Evolutionary conservation across 768 basidiomycete genomes (phyloP), one percentile per base, ranked within the genome.

Genomic region (Cystobasidium tubakii): DNA sequence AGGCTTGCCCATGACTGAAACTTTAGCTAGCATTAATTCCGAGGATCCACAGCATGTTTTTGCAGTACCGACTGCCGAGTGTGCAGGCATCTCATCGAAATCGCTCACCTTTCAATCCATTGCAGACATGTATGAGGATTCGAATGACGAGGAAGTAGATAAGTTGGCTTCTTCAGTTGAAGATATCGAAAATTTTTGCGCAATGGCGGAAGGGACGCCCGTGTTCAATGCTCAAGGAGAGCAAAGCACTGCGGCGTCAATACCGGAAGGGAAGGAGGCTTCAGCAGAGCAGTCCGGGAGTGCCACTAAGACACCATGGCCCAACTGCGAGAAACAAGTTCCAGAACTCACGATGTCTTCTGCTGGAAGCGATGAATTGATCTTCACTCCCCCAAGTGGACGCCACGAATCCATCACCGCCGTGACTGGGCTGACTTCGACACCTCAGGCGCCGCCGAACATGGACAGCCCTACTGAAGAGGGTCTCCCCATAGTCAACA

Each of bases 171-270:
- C 57, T 60, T 60, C 57, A 2, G 15, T 60, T 1, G 57, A 60
- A 27, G 57, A 60, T 29, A 60, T 60, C 21, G 57, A 60, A 25
- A 21, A 34, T 25, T 60, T 54, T 60, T 27, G 57, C 21, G 57
- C 4, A 21, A 15, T 50, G 39, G 39, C 46, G 10, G n/a, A 15
- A 4, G 21, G 46, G 9, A 3, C n/a, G 46, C 46, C 46, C 4
- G 46, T 50, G 10, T 21, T 60, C 57, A 12, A 25, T 15, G 57
- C 4, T 34, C 10, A 15, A 25, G 27, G 27, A 15, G 57, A 29
- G 15, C 4, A 27, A 60, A 27, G 4, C 27, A 9, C 4, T 13
- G 13, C 21, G 6, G 2, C 27, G 27, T 6, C 7, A 25, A 12
- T 15, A 60, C 29, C 23, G 27, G 6, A 27, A 60, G 27, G 4